These are phyloP conservation scores for Candida anglica DNA, from an alignment of 805 yeast genomes.

Conservation along the genomic window DNA sequence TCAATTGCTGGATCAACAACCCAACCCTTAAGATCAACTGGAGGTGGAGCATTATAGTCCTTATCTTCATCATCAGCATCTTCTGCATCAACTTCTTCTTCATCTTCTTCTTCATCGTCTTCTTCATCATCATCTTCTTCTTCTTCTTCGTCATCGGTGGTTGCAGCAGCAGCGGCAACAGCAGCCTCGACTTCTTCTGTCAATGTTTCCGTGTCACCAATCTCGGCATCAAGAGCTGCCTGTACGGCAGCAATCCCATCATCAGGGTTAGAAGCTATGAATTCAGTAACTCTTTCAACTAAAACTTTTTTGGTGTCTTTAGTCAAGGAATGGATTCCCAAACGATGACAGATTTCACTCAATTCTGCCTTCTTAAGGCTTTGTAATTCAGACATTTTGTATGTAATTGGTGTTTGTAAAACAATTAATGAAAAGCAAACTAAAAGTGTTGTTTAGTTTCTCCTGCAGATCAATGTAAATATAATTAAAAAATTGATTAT, in stretches of 20 bases:
- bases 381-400: slow-evolving; percentile 30
- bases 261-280: slow-evolving; percentile 22
- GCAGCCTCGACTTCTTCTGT: slow-evolving; percentile 15
- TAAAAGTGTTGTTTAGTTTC: too few species aligned
- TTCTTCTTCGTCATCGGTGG: slow-evolving; percentile 10
- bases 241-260: slow-evolving; percentile 17
- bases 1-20: slow-evolving; percentile 36
- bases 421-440: too few species aligned
- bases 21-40: slow-evolving; percentile 34
- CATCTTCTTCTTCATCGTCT: slow-evolving; percentile 16
- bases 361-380: slow-evolving; percentile 39
- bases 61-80: slow-evolving; percentile 33
- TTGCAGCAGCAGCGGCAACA: slow-evolving; percentile 12
- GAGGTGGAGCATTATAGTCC: slow-evolving; percentile 36
- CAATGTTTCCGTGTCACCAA: slow-evolving; percentile 17
- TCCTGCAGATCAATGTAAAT: too few species aligned
- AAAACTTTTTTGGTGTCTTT: slow-evolving; percentile 41
- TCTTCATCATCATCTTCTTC: slow-evolving; percentile 19
- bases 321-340: slow-evolving; percentile 28
- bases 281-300: slow-evolving; percentile 32
- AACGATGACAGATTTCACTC: slow-evolving; percentile 28
- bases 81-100: slow-evolving; percentile 19
- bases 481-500: too few species aligned
- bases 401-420: too few species aligned
- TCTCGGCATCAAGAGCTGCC: slow-evolving; percentile 6